Percentiles rank a stretch among this genome's conserved stretches.
Evolutionary conservation across 495 filamentous ascomycete species (phyloP).

Genomic region (Talaromyces trachyspermus): DNA sequence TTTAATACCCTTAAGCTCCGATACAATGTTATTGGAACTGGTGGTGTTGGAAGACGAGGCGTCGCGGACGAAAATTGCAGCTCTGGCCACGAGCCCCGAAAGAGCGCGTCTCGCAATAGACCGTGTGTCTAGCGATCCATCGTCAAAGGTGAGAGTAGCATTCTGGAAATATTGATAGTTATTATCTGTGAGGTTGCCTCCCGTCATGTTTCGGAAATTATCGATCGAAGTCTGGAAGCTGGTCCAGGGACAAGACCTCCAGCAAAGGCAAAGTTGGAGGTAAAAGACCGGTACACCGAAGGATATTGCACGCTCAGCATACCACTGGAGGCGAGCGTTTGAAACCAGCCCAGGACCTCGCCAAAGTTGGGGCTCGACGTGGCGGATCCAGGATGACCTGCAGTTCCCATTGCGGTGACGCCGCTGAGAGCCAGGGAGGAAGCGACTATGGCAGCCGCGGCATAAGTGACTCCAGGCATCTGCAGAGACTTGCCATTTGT

Average conservation of each 20-base stretch:
- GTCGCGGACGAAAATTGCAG: conserved; percentile 46
- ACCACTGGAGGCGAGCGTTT: conserved; percentile 87
- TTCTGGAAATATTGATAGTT: conserved; percentile 70
- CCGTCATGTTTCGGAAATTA: conserved; percentile 68
- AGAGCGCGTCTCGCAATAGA: conserved; percentile 48
- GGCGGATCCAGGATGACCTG: conserved; percentile 54
- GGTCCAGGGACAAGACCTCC: conserved; percentile 79
- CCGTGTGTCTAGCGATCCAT: conserved; percentile 37
- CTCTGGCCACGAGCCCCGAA: conserved; percentile 32
- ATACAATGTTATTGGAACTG: conserved; percentile 28
- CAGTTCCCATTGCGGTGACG: conserved; percentile 60
- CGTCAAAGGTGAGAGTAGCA: conserved; percentile 58
- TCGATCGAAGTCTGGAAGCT: conserved; percentile 79
- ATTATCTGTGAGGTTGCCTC: conserved; percentile 75
- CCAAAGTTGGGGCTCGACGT: conserved; percentile 75
- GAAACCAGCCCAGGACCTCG: conserved; percentile 86
- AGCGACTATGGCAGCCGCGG: conserved; percentile 80
- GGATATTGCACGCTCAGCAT: conserved; percentile 92
- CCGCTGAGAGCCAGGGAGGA: conserved; percentile 72
- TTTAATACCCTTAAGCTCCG: conserved; percentile 60
- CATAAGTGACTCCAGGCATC: conserved; percentile 71
- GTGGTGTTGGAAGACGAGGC: conserved; percentile 43
- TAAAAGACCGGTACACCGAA: conserved; percentile 74
- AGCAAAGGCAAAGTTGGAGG: conserved; percentile 90
- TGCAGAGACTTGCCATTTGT: conserved; percentile 77